phyloP scores from a whole-genome alignment of 2,329 filamentous ascomycete species.

The Alternaria panax region DNA sequence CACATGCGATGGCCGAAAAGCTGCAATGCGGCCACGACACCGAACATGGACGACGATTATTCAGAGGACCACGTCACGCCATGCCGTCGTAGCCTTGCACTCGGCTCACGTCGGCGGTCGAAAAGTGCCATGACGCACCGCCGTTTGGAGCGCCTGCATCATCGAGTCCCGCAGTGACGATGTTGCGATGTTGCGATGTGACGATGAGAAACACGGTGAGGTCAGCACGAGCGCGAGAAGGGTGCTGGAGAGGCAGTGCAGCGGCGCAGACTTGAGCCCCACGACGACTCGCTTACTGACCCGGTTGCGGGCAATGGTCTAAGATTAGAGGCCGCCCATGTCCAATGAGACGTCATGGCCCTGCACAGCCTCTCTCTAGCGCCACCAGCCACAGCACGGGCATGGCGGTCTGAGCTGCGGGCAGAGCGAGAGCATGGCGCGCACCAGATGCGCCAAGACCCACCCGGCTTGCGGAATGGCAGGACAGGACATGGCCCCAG shows the following conservation, averaged over 20 bases:
- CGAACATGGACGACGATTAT: constrained; percentile 15
- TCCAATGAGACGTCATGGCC: constrained; percentile 23
- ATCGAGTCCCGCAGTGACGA: constrained; percentile 17
- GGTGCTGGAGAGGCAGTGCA: constrained; percentile 14
- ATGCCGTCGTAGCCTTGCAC: constrained; percentile 10
- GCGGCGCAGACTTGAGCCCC: constrained; percentile 25
- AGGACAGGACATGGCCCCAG: constrained; percentile 11
- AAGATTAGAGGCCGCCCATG: constrained; percentile 21
- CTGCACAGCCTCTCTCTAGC: constrained; percentile 31
- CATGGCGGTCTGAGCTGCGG: constrained; percentile 27
- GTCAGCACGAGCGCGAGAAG: constrained; percentile 35
- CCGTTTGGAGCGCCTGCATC: constrained; percentile 6
- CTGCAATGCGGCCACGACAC: constrained; percentile 6
- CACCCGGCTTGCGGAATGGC: constrained; percentile 26
- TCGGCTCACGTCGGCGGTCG: too few species aligned
- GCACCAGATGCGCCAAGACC: constrained; percentile 28
- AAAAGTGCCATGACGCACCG: constrained; percentile 23
- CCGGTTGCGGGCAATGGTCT: constrained; percentile 35
- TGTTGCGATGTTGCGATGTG: constrained; percentile 13
- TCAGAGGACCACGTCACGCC: constrained; percentile 7
- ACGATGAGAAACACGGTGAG: constrained; percentile 35
- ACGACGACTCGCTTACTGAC: constrained; percentile 25
- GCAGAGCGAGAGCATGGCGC: constrained; percentile 33
- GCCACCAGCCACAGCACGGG: constrained; percentile 33
- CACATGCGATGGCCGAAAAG: constrained; percentile 9